phyloP scores from a whole-genome alignment of 2,329 filamentous ascomycete genomes.

The Eutypa lata region DNA sequence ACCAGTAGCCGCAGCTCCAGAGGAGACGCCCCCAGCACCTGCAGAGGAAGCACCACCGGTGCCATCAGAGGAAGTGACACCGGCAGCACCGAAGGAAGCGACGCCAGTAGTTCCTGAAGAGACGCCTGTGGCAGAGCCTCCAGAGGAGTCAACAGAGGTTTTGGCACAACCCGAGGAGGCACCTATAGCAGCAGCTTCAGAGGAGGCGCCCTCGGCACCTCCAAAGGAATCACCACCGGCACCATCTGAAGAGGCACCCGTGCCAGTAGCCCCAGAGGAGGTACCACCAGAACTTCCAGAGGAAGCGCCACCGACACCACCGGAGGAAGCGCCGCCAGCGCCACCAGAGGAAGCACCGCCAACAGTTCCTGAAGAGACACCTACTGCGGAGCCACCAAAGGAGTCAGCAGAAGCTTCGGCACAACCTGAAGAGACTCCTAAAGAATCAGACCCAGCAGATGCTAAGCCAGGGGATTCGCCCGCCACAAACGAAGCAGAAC shows the following conservation, averaged over 20 bases:
- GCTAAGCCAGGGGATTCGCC: constrained; percentile 8
- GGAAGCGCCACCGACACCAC: not conserved
- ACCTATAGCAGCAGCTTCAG: not conserved
- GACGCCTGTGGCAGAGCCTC: not conserved
- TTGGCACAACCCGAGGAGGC: not conserved
- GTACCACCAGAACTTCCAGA: too few species aligned
- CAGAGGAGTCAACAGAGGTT: not conserved
- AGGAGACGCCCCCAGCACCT: not conserved
- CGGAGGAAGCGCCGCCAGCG: not conserved
- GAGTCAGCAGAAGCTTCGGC: not conserved
- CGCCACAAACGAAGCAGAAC: constrained; percentile 4
- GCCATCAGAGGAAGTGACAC: not conserved
- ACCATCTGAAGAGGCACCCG: not conserved
- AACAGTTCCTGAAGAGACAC: not conserved
- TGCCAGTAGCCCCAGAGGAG: too few species aligned
- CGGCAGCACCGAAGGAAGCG: not conserved
- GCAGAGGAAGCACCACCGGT: too few species aligned
- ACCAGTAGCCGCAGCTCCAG: not conserved
- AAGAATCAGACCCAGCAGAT: constrained; percentile 1
- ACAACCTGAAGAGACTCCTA: not conserved
- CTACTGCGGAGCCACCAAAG: not conserved
- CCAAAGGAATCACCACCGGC: not conserved
- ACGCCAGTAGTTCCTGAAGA: not conserved
- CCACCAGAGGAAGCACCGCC: not conserved
- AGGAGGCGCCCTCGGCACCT: not conserved